Base-by-base conservation (phyloP, 108 stramenopile species). In the Asterionellopsis glacialis region DNA sequence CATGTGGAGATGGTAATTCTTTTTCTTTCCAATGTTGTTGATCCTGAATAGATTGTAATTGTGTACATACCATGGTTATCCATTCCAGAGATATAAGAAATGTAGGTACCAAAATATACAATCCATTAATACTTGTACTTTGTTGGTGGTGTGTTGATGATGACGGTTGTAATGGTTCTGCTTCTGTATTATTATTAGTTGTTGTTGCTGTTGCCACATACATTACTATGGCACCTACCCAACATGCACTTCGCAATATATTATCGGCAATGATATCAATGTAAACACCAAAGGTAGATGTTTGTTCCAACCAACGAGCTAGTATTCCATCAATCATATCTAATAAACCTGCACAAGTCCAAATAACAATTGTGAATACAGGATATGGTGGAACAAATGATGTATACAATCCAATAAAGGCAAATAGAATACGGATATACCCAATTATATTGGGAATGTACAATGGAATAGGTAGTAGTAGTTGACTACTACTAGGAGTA, bases 251-350 rank as follows among this genome's bases (percentile, higher is more conserved):
- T 19, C 47, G 2, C 16, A 48, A 21, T 16, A 48, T 21, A 9
- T 48, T 69, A 68, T 98, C 98, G 0, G 98, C 97, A 19, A 97
- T 88, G 95, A 98, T 97, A 62, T 98, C 98, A 40, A 98, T 69
- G 21, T 97, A 68, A 0, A 86, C 88, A 14, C 98, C 98, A 64
- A 93, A 97, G 19, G 71, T 64, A 22, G 86, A 88, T 28, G 80
- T 83, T 74, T 98, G 98, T 43, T 93, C 63, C 42, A 91, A 77
- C 56, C 81, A 85, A 40, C 98, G 75, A 21, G 98, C 98, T 15
- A 91, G 91, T 58, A 88, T 58, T 39, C 98, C 98, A 70, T 98
- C 98, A 53, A 98, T 86, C 16, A 95, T 66, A 58, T 98, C 98
- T 25, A 90, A 68, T n/a, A 40, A 18, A 19, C 85, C 69, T n/a